Evolutionary conservation across 768 basidiomycete species (phyloP).

Genomic region (Pleurotus citrinopileatus): DNA sequence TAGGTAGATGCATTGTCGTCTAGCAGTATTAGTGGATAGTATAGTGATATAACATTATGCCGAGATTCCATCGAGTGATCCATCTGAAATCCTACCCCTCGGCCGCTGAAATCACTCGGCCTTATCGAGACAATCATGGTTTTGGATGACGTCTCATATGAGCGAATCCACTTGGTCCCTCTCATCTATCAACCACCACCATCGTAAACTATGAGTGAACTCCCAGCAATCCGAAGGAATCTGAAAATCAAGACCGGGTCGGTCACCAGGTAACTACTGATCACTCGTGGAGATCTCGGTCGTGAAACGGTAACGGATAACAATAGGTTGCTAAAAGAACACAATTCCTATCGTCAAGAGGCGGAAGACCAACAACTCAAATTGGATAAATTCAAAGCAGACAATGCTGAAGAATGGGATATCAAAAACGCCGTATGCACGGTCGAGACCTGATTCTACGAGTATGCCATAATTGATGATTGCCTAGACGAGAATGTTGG

Average conservation of each 20-base stretch:
- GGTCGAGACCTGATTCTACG: conserved; percentile 1
- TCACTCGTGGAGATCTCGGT: conserved; percentile 6
- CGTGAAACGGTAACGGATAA: not conserved
- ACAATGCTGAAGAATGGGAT: conserved; percentile 71
- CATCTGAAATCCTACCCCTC: not conserved
- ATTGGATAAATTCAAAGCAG: conserved; percentile 59
- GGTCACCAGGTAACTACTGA: conserved; percentile 40
- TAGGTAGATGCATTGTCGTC: conserved; percentile 8
- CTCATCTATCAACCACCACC: not conserved
- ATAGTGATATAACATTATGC: not conserved
- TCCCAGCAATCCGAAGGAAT: conserved; percentile 52
- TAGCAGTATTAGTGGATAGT: conserved; percentile 1
- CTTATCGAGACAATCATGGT: too few relatives aligned
- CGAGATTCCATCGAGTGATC: not conserved
- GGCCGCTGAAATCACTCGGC: not conserved
- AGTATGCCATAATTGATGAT: conserved; percentile 11
- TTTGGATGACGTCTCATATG: too few relatives aligned
- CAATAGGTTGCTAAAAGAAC: conserved; percentile 66
- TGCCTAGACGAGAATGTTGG: conserved; percentile 57
- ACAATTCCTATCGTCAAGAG: conserved; percentile 63
- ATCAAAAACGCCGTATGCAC: conserved; percentile 69
- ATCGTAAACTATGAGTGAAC: conserved; percentile 42
- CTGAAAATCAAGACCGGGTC: conserved; percentile 76
- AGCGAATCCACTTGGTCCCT: not conserved
- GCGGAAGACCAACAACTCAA: conserved; percentile 52